phyloP scores from a whole-genome alignment of 257 asterid species.

The Pogostemon cablin region DNA sequence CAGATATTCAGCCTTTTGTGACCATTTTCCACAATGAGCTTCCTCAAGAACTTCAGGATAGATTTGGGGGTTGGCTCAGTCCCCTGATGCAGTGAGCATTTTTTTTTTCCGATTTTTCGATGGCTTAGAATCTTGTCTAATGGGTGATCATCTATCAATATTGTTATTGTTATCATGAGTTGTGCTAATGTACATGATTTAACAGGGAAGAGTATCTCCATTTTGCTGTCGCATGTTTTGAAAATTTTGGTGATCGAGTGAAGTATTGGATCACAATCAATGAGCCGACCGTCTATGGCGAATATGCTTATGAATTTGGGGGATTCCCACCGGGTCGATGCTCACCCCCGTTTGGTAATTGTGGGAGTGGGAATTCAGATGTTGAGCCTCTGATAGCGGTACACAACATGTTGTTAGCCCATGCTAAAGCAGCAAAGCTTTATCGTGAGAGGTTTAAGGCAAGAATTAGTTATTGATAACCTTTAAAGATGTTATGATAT shows the following conservation, averaged over 20 bases:
- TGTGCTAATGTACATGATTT: neutral
- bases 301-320: slow-evolving; percentile 51
- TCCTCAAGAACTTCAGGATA: slow-evolving; percentile 76
- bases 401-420: slow-evolving; percentile 75
- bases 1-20: slow-evolving; percentile 79
- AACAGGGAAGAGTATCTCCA: slow-evolving; percentile 64
- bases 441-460: slow-evolving; percentile 64
- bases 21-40: slow-evolving; percentile 70
- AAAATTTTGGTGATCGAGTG: slow-evolving; percentile 64
- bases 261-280: slow-evolving; percentile 70
- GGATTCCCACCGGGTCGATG: slow-evolving; percentile 66
- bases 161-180: neutral
- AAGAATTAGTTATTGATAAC: slow-evolving; percentile 24
- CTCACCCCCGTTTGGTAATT: slow-evolving; percentile 72
- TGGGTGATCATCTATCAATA: neutral
- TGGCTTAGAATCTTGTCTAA: neutral
- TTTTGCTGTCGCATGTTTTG: slow-evolving; percentile 64
- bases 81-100: slow-evolving; percentile 70
- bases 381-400: slow-evolving; percentile 62
- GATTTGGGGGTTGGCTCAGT: slow-evolving; percentile 76
- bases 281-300: slow-evolving; percentile 59
- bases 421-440: slow-evolving; percentile 69
- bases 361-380: slow-evolving; percentile 71
- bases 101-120: neutral
- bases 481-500: neutral